phyloP scores from a whole-genome alignment of 345 rosid genomes.

The Litchi chinensis region DNA sequence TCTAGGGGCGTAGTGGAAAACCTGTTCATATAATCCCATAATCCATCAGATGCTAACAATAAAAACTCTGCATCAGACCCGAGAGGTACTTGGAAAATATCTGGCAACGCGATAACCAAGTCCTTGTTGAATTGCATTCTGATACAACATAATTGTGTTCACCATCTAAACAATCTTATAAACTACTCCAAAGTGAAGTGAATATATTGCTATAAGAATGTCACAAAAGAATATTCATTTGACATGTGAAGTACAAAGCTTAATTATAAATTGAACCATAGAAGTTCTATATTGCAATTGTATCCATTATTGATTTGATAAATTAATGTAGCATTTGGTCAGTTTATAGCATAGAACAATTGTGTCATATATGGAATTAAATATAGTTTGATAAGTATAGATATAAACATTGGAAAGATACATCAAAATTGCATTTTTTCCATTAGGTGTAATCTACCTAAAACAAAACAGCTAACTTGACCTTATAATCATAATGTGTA shows the following conservation, averaged over 20 bases:
- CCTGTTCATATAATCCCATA: slow-evolving; percentile 97
- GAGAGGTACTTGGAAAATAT: slow-evolving; percentile 62
- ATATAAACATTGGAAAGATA: not conserved
- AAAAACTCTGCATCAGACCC: slow-evolving; percentile 81
- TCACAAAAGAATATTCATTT: not conserved
- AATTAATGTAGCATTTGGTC: not conserved
- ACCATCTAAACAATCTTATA: slow-evolving; percentile 9
- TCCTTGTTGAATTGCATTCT: slow-evolving; percentile 74
- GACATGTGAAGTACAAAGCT: not conserved
- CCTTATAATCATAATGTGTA: not conserved
- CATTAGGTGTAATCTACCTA: not conserved
- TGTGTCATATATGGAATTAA: not conserved
- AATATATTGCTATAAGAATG: not conserved
- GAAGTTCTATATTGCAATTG: not conserved
- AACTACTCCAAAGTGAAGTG: slow-evolving; percentile 4
- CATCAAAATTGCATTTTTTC: not conserved
- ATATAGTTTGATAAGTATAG: not conserved
- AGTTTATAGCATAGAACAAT: not conserved
- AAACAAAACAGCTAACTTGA: not conserved
- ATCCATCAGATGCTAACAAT: slow-evolving; percentile 86
- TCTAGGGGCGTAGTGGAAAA: slow-evolving; percentile 18
- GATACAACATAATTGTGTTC: slow-evolving; percentile 25
- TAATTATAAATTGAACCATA: not conserved
- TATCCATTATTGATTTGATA: not conserved
- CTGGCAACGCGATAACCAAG: slow-evolving; percentile 80